Evolutionary conservation across 202 grass and related monocot species (phyloP), one percentile per base, ranked within the genome.

Genomic region (Thinopyrum obtusiflorum): DNA sequence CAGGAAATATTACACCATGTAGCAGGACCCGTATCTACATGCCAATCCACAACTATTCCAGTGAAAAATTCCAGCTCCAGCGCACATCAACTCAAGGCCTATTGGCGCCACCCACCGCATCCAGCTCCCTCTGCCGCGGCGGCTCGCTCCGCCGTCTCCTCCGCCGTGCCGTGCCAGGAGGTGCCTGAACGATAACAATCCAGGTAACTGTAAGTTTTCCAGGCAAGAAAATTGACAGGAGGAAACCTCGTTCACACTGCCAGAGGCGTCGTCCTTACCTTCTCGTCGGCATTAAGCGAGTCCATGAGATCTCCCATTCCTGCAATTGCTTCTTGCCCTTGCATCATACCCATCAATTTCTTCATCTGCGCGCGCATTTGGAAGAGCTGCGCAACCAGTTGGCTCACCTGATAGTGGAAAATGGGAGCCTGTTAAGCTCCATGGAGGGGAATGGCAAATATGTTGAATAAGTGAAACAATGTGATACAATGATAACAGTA

Each of bases 301-400:
- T 98, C 97, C 63, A 91, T 86, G 12, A 98, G 89, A 87, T 94
- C 83, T 37, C 93, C 92, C 66, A 96, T 89, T 37, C 91, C 93
- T 76, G 97, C 86, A 80, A 95, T 79, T 20, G 97, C 90, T 59
- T 91, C 90, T 88, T 95, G 89, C 69, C 97, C 97, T 91, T 96
- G 84, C 88, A 99, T 92, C 80, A 88, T 89, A 17, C 93, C 88
- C 97, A 97, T 92, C 79, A 94, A 53, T 61, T 99, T 99, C 90
- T 85, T 87, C 97, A 99, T 99, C 25, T 89, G 80, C 15, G 87
- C 85, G 11, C 97, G 87, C 97, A 99, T 94, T 88, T 96, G 87
- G 83, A 96, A 96, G 27, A 99, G 80, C 73, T 96, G 93, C 3
- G 85, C 90, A 37, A 99, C 92, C 84, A 96, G 79, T 88, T 98